Percentiles rank a stretch among this genome's conserved stretches.
Conservation (phyloP, 169 alveolate genomes). For the Cryptosporidium viatorum region DNA sequence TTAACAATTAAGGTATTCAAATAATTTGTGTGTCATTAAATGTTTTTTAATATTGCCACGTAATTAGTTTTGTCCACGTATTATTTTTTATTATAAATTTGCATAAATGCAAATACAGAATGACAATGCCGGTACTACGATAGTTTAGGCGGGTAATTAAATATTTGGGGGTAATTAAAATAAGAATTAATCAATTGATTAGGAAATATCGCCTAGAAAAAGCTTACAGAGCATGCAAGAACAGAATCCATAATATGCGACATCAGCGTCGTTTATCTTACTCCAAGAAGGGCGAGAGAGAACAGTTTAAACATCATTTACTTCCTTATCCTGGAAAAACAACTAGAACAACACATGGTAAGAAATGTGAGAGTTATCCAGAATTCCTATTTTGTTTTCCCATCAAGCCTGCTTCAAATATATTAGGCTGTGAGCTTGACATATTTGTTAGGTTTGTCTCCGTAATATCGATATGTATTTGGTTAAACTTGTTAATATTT, state of each 20-base stretch:
- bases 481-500: conserved; percentile 13
- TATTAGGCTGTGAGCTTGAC: conserved; percentile 58
- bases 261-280: conserved; percentile 69
- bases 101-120: neutral
- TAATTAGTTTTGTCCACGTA: neutral
- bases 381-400: conserved; percentile 66
- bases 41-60: neutral
- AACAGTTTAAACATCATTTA: conserved; percentile 37
- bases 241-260: conserved; percentile 64
- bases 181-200: neutral
- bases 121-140: conserved; percentile 14
- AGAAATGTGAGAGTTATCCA: conserved; percentile 40
- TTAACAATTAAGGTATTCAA: neutral
- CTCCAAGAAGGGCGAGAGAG: conserved; percentile 41
- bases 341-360: neutral
- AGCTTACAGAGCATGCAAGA: conserved; percentile 9
- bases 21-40: neutral
- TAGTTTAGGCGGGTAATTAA: neutral
- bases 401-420: conserved; percentile 41
- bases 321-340: conserved; percentile 63
- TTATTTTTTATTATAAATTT: neutral
- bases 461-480: conserved; percentile 29
- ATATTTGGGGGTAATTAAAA: neutral
- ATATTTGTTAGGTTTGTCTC: conserved; percentile 34
- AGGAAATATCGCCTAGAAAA: neutral